A percentile compares a stretch with the other conserved stretches of the same genome.
These are phyloP conservation scores for Grosmannia huntii DNA, from an alignment of 2,329 filamentous ascomycete species.

Conservation along the genomic window DNA sequence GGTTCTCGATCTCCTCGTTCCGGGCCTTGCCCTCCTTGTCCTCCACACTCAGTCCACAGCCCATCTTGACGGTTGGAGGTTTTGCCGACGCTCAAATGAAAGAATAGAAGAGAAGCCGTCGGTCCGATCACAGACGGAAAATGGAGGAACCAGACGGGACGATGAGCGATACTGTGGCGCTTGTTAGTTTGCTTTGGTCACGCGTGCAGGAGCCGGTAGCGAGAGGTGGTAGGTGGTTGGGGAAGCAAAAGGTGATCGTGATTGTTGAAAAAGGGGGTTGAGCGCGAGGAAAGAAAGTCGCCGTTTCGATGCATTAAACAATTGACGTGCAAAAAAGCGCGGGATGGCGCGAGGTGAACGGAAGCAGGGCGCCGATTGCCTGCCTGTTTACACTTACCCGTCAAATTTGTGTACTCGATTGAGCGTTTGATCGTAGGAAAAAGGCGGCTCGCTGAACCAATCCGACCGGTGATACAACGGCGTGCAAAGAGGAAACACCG, in stretches of 20 bases:
- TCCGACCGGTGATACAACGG: background rate
- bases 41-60: constrained; percentile 99
- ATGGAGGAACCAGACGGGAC: too few species aligned
- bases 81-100: background rate
- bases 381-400: background rate
- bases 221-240: too few species aligned
- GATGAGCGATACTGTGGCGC: too few species aligned
- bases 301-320: too few species aligned
- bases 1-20: constrained; percentile 99
- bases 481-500: background rate
- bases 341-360: background rate
- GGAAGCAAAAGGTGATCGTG: too few species aligned
- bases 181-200: too few species aligned
- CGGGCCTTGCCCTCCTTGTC: constrained; percentile 99
- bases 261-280: too few species aligned
- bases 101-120: background rate
- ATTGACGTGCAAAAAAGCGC: background rate
- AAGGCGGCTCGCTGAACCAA: background rate
- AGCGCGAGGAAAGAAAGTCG: too few species aligned
- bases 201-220: too few species aligned
- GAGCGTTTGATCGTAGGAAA: background rate
- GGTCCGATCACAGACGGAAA: background rate
- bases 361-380: background rate
- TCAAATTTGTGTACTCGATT: background rate
- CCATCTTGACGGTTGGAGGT: constrained; percentile 58